Conservation (phyloP, 805 yeast species). For the Blastobotrys muscicola region DNA sequence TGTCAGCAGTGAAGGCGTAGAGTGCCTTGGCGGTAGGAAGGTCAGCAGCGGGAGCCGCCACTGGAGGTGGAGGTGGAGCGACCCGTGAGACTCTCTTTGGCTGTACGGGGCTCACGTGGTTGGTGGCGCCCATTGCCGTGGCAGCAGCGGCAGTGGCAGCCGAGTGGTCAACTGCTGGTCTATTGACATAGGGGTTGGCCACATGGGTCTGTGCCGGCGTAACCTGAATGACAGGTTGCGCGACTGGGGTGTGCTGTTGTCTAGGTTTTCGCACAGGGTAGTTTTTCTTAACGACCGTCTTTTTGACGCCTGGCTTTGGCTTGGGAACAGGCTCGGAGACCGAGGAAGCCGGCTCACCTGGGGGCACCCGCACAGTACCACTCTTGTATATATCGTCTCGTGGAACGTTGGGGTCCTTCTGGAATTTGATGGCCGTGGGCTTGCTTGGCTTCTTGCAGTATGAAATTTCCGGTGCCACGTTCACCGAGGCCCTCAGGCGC, state of each 20-base stretch:
- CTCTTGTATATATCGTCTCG: conserved; percentile 77
- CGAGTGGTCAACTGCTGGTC: conserved; percentile 1
- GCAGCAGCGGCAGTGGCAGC: conserved; percentile 9
- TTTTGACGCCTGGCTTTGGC: conserved; percentile 13
- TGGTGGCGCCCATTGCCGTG: conserved; percentile 22
- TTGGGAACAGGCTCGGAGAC: conserved; percentile 69
- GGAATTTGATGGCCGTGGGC: conserved; percentile 62
- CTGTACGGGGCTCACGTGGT: conserved; percentile 10
- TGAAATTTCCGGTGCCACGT: conserved; percentile 59
- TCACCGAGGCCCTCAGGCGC: conserved; percentile 53
- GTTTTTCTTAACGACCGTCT: no score
- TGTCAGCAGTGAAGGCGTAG: conserved; percentile 57
- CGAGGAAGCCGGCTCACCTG: conserved; percentile 69
- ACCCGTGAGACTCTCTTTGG: conserved; percentile 7
- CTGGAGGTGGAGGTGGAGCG: conserved; percentile 38
- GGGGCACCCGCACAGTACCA: conserved; percentile 69
- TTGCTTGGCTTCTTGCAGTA: conserved; percentile 90
- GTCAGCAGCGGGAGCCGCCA: conserved; percentile 71
- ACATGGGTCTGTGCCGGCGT: conserved; percentile 4
- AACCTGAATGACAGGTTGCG: conserved; percentile 7
- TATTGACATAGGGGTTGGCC: neutral
- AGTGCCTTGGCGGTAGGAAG: conserved; percentile 54
- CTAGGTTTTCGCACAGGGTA: conserved; percentile 3
- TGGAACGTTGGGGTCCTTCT: conserved; percentile 55
- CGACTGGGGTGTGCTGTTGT: conserved; percentile 11